phyloP scores from a whole-genome alignment of 106 monocot genomes.

The Phalaenopsis equestris region DNA sequence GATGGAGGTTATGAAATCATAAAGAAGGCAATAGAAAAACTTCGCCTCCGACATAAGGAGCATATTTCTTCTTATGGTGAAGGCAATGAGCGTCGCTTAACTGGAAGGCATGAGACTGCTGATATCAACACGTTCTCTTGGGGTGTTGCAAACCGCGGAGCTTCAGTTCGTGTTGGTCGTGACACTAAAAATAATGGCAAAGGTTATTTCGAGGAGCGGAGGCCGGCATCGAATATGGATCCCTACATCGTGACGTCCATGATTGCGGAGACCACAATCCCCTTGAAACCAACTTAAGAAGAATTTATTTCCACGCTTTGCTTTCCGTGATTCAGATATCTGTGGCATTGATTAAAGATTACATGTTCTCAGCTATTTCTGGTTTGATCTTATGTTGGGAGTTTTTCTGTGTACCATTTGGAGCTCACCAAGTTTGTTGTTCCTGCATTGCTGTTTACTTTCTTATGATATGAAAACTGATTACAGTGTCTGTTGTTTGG shows the following conservation, averaged over 20 bases:
- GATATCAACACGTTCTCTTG: conserved; percentile 56
- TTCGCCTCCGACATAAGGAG: conserved; percentile 51
- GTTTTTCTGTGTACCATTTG: not conserved
- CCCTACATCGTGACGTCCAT: conserved; percentile 15
- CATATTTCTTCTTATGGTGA: conserved; percentile 63
- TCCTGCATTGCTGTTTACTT: not conserved
- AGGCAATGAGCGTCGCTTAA: conserved; percentile 53
- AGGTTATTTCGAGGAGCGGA: conserved; percentile 19
- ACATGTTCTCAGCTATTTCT: not conserved
- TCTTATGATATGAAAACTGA: not conserved
- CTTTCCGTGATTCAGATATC: not conserved
- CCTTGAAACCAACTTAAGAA: conserved; percentile 11
- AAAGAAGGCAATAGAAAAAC: conserved; percentile 63
- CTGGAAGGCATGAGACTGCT: conserved; percentile 61
- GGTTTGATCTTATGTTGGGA: not conserved
- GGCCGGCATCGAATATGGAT: conserved; percentile 22
- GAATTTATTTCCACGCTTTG: not conserved
- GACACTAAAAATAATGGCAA: conserved; percentile 23
- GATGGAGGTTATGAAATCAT: conserved; percentile 54
- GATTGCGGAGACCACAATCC: conserved; percentile 18
- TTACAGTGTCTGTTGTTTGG: not conserved
- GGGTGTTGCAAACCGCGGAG: conserved; percentile 30
- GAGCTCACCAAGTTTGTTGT: not conserved
- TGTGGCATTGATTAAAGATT: not conserved
- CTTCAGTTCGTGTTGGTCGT: conserved; percentile 27